Percentiles rank a stretch among this genome's conserved stretches.
phyloP scores from a whole-genome alignment of 2,329 filamentous ascomycete genomes.

The Shiraia sp. region DNA sequence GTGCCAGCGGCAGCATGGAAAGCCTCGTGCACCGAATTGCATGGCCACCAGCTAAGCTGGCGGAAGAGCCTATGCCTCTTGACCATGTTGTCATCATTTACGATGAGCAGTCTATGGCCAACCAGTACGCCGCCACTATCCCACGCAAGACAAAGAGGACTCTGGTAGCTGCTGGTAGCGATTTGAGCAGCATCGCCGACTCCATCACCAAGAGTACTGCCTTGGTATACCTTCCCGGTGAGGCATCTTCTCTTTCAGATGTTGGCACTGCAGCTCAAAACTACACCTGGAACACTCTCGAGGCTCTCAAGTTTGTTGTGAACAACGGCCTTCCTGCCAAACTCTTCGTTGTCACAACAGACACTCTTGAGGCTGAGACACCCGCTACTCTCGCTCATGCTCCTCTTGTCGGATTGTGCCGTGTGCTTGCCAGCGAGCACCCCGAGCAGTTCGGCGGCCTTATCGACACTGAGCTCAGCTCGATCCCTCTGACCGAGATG shows the following conservation, averaged over 20 bases:
- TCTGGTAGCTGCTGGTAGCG: not conserved
- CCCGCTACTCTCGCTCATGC: conserved; percentile 37
- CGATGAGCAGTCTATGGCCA: conserved; percentile 3
- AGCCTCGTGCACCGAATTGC: conserved; percentile 45
- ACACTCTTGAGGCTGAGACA: conserved; percentile 19
- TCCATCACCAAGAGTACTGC: conserved; percentile 3
- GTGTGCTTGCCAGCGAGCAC: conserved; percentile 47
- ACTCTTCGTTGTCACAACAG: conserved; percentile 34
- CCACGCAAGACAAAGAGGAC: not conserved
- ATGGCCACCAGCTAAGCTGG: conserved; percentile 43
- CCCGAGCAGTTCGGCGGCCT: conserved; percentile 46
- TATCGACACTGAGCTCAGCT: conserved; percentile 12
- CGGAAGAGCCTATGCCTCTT: conserved; percentile 32
- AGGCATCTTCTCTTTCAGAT: conserved; percentile 18
- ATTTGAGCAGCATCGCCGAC: not conserved
- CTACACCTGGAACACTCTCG: conserved; percentile 12
- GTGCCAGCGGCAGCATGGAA: conserved; percentile 24
- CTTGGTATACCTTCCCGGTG: conserved; percentile 11
- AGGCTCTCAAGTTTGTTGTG: conserved; percentile 5
- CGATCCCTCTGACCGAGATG: conserved; percentile 42
- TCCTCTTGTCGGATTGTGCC: conserved; percentile 41
- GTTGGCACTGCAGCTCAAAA: conserved; percentile 6
- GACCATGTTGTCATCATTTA: conserved; percentile 25
- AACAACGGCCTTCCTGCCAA: conserved; percentile 4
- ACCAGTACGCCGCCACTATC: conserved; percentile 7